A percentile compares a stretch with the other conserved stretches of the same genome.
Evolutionary conservation across 352 stramenopile genomes (phyloP).

Genomic region (Pythium dissimile): DNA sequence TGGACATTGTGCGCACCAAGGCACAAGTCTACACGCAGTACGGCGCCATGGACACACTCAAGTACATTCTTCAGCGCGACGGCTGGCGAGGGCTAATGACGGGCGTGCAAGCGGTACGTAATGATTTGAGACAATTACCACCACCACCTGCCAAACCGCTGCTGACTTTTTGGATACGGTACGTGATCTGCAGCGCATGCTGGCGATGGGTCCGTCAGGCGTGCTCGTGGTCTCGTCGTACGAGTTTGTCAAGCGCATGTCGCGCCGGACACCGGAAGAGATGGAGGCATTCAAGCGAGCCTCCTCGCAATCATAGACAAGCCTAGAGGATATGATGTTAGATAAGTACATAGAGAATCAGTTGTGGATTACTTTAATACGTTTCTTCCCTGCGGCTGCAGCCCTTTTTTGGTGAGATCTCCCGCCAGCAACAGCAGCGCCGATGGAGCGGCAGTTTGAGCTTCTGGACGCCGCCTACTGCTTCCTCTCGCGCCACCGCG

Average conservation of each 20-base stretch:
- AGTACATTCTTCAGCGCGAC: conserved; percentile 80
- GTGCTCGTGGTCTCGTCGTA: conserved; percentile 87
- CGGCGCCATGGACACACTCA: conserved; percentile 73
- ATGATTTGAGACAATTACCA: conserved; percentile 1
- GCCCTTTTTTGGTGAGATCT: background rate
- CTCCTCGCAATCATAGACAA: background rate
- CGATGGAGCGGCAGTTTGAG: conserved; percentile 44
- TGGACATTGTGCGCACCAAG: conserved; percentile 87
- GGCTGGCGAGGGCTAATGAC: conserved; percentile 77
- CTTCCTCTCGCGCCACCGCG: conserved; percentile 53
- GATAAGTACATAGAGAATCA: conserved; percentile 12
- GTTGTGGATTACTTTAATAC: conserved; percentile 8
- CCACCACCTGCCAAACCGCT: too few relatives aligned
- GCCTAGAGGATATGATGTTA: conserved; percentile 9
- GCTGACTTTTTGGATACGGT: background rate
- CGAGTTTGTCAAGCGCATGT: conserved; percentile 89
- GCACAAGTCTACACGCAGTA: conserved; percentile 86
- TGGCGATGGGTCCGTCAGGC: conserved; percentile 79
- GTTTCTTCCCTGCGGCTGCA: too few relatives aligned
- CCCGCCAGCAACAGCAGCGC: background rate
- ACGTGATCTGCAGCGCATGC: conserved; percentile 47
- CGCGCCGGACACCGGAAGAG: conserved; percentile 49
- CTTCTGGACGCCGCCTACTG: conserved; percentile 65
- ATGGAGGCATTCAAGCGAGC: conserved; percentile 1
- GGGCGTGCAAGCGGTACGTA: conserved; percentile 68